Percentiles rank a stretch among this genome's conserved stretches.
Conservation (phyloP, 2,329 filamentous ascomycete genomes). For the Colletotrichum noveboracense region DNA sequence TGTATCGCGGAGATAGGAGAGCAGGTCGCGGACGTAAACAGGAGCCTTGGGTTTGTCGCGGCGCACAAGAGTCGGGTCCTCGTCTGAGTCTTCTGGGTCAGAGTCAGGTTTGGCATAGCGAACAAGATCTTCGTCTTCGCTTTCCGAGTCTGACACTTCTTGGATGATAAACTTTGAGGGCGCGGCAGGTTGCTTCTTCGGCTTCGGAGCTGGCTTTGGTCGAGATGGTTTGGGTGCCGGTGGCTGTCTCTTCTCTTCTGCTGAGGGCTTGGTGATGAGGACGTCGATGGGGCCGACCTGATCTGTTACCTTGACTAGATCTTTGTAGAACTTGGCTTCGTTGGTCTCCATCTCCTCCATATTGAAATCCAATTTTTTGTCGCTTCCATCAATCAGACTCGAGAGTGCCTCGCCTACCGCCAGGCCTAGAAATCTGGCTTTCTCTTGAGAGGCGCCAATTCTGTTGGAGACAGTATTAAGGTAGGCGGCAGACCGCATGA, state of each 20-base stretch:
- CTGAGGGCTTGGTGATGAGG: slow-evolving; percentile 40
- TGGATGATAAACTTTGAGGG: slow-evolving; percentile 62
- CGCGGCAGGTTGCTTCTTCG: slow-evolving; percentile 30
- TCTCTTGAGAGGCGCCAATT: slow-evolving; percentile 75
- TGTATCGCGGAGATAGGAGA: slow-evolving; percentile 77
- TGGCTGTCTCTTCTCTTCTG: slow-evolving; percentile 17
- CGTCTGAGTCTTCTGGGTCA: slow-evolving; percentile 89
- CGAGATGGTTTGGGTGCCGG: slow-evolving; percentile 16
- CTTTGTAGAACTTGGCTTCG: slow-evolving; percentile 79
- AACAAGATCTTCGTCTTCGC: slow-evolving; percentile 71
- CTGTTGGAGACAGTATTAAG: slow-evolving; percentile 84
- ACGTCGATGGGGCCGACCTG: slow-evolving; percentile 61
- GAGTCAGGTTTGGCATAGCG: slow-evolving; percentile 87
- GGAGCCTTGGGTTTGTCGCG: slow-evolving; percentile 84
- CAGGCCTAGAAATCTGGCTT: slow-evolving; percentile 86
- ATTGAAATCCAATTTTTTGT: slow-evolving; percentile 81
- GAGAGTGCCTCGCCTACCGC: slow-evolving; percentile 78
- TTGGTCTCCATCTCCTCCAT: slow-evolving; percentile 77
- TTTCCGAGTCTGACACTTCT: slow-evolving; percentile 66
- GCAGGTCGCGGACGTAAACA: slow-evolving; percentile 88
- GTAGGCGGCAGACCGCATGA: slow-evolving; percentile 76
- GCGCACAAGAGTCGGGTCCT: slow-evolving; percentile 86
- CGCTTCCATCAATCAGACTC: slow-evolving; percentile 67
- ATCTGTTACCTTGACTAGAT: slow-evolving; percentile 68
- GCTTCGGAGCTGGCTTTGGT: slow-evolving; percentile 26